These are phyloP conservation scores for Gnomoniopsis smithogilvyi DNA, from an alignment of 2,329 filamentous ascomycete genomes.

Conservation along the genomic window DNA sequence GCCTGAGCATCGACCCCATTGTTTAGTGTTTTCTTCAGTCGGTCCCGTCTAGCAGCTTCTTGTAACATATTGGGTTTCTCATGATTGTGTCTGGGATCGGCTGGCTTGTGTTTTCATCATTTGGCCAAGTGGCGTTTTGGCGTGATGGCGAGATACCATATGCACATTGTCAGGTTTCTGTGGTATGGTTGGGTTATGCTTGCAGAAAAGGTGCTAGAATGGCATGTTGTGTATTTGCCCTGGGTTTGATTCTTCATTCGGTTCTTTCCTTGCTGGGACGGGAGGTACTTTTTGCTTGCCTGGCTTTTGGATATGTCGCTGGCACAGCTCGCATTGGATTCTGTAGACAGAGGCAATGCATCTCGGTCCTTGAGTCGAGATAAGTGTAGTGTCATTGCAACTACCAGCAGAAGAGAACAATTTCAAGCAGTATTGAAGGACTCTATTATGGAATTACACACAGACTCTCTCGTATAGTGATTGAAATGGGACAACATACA, in stretches of 20 bases:
- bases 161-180: slow-evolving; percentile 3
- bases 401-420: no score
- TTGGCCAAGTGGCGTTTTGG: slow-evolving; percentile 19
- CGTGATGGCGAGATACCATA: slow-evolving; percentile 15
- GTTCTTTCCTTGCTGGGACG: neutral
- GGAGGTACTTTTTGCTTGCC: neutral
- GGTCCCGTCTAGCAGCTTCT: slow-evolving; percentile 1
- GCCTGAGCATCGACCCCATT: neutral
- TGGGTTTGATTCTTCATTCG: neutral
- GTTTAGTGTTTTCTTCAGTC: neutral
- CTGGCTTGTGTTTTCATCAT: slow-evolving; percentile 8
- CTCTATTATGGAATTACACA: no score
- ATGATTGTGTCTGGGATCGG: slow-evolving; percentile 1
- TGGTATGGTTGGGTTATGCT: slow-evolving; percentile 1
- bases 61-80: slow-evolving; percentile 13
- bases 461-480: no score
- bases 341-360: neutral
- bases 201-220: slow-evolving; percentile 2
- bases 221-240: neutral
- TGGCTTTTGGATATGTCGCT: neutral
- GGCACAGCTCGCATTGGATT: neutral
- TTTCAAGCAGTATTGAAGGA: no score
- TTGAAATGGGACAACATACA: no score
- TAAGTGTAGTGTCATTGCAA: no score
- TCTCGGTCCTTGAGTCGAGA: neutral